A percentile compares a stretch with the other conserved stretches of the same genome.
These are phyloP conservation scores for Clavariopsis aquatica DNA, from an alignment of 495 filamentous ascomycete species.

Conservation along the genomic window DNA sequence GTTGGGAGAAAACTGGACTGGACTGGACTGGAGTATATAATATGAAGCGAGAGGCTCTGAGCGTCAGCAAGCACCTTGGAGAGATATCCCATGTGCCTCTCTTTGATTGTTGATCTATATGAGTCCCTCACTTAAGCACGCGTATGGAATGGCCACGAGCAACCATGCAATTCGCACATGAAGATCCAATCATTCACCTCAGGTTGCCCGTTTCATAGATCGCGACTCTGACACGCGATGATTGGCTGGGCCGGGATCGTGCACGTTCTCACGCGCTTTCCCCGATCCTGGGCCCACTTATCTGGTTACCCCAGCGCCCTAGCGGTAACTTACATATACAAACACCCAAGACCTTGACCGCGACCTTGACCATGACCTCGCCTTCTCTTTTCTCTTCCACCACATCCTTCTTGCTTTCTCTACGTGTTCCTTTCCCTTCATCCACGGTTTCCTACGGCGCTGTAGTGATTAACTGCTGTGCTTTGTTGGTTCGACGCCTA, in stretches of 20 bases:
- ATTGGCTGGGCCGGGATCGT: conserved; percentile 12
- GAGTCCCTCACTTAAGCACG: too few relatives aligned
- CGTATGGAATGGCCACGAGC: too few relatives aligned
- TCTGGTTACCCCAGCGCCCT: background rate
- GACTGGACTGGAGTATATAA: too few relatives aligned
- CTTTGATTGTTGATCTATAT: too few relatives aligned
- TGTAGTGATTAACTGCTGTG: background rate
- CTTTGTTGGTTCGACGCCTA: too few relatives aligned
- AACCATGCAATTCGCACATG: too few relatives aligned
- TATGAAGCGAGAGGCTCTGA: too few relatives aligned
- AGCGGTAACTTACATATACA: background rate
- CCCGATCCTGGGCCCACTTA: background rate
- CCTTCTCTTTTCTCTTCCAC: background rate
- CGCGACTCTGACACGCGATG: conserved; percentile 19
- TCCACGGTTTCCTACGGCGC: too few relatives aligned
- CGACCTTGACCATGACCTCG: background rate
- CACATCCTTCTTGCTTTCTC: background rate
- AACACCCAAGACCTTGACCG: background rate
- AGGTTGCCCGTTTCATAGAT: background rate
- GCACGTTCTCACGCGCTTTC: background rate
- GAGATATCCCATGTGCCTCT: too few relatives aligned
- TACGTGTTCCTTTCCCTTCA: background rate
- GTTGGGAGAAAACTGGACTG: too few relatives aligned
- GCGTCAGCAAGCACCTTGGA: too few relatives aligned
- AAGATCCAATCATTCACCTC: too few relatives aligned